phyloP scores from a whole-genome alignment of 768 basidiomycete species.

The Termitomyces eurrhizus region DNA sequence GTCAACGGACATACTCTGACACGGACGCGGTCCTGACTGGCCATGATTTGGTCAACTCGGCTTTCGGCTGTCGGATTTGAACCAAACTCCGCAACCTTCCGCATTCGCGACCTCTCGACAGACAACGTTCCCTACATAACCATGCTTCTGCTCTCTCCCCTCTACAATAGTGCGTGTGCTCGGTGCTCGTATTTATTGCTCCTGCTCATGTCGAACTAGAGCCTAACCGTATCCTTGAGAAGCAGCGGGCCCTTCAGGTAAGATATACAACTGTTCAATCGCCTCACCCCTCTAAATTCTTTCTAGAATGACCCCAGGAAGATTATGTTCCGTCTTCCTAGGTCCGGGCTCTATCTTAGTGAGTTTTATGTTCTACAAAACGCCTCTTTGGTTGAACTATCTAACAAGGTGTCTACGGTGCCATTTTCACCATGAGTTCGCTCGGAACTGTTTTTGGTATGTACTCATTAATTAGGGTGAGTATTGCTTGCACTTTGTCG shows the following conservation, averaged over 20 bases:
- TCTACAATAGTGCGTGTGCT: conserved; percentile 60
- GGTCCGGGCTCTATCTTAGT: conserved; percentile 66
- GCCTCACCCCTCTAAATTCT: conserved; percentile 7
- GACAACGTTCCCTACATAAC: conserved; percentile 19
- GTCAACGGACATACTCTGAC: conserved; percentile 57
- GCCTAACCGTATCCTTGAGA: conserved; percentile 63
- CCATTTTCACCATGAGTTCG: conserved; percentile 52
- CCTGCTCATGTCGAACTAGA: conserved; percentile 27
- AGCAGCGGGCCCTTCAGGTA: conserved; percentile 68
- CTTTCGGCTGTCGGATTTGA: conserved; percentile 24
- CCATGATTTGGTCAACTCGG: conserved; percentile 30
- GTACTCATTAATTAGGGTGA: conserved; percentile 42
- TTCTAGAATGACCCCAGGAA: conserved; percentile 42
- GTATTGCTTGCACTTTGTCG: conserved; percentile 3
- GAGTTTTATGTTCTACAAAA: conserved; percentile 12
- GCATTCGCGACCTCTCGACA: conserved; percentile 21
- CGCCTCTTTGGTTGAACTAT: conserved; percentile 1
- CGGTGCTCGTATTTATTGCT: not conserved
- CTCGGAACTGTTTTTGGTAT: conserved; percentile 47
- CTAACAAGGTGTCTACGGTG: conserved; percentile 48
- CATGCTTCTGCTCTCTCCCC: conserved; percentile 51
- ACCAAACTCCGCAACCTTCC: conserved; percentile 43
- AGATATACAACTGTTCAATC: conserved; percentile 10
- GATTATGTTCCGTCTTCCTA: conserved; percentile 58
- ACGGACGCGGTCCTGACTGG: conserved; percentile 62